phyloP scores from a whole-genome alignment of 2,329 filamentous ascomycete genomes.

The Pseudofabraea citricarpa region DNA sequence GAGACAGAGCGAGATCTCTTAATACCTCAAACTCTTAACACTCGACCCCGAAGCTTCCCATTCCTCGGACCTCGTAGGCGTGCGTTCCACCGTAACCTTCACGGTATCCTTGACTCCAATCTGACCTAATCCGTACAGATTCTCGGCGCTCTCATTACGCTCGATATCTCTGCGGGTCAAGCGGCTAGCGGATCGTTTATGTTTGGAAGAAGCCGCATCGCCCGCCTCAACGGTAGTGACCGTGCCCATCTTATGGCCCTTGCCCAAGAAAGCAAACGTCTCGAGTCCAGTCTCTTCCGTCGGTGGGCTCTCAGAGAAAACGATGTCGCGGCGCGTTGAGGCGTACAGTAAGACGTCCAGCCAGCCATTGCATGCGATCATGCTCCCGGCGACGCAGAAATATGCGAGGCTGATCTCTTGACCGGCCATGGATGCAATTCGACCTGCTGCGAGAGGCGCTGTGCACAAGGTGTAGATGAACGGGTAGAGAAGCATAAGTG shows the following conservation, averaged over 20 bases:
- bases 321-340: slow-evolving; percentile 45
- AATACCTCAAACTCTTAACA: too few species aligned
- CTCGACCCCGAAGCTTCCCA: too few species aligned
- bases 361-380: slow-evolving; percentile 53
- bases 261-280: slow-evolving; percentile 39
- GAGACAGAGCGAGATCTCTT: too few species aligned
- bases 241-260: slow-evolving; percentile 11
- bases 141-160: slow-evolving; percentile 3
- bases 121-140: slow-evolving; percentile 3
- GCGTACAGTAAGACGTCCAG: slow-evolving; percentile 51
- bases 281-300: slow-evolving; percentile 42
- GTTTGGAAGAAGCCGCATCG: background rate
- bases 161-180: background rate
- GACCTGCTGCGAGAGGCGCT: slow-evolving; percentile 57
- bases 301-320: slow-evolving; percentile 40
- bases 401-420: slow-evolving; percentile 44
- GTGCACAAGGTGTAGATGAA: slow-evolving; percentile 67
- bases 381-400: slow-evolving; percentile 53
- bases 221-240: slow-evolving; percentile 11
- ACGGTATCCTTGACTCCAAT: slow-evolving; percentile 4
- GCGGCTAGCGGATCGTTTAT: background rate
- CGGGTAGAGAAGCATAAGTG: slow-evolving; percentile 62
- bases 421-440: slow-evolving; percentile 58
- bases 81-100: slow-evolving; percentile 1
- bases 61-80: too few species aligned